Conservation (phyloP, 2,329 filamentous ascomycete species). For the Aureobasidium subglaciale region DNA sequence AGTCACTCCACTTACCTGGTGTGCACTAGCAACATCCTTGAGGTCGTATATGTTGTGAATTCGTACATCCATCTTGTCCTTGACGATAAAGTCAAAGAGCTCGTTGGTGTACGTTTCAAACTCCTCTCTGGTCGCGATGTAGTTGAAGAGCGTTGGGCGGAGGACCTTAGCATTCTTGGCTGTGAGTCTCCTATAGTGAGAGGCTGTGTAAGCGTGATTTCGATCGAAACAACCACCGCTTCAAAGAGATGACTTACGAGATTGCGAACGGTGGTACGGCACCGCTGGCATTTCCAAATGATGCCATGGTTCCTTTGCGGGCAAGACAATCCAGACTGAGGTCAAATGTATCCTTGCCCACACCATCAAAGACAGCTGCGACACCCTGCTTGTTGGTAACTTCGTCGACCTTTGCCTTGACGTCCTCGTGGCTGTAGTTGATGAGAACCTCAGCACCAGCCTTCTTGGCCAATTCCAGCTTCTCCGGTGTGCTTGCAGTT, state of each 20-base stretch:
- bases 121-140: slow-evolving; percentile 63
- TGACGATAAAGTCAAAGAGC: slow-evolving; percentile 64
- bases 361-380: slow-evolving; percentile 75
- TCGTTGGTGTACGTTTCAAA: slow-evolving; percentile 63
- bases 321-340: slow-evolving; percentile 65
- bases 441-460: slow-evolving; percentile 67
- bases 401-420: slow-evolving; percentile 55
- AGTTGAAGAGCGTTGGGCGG: slow-evolving; percentile 66
- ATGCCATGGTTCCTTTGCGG: slow-evolving; percentile 68
- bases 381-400: slow-evolving; percentile 68
- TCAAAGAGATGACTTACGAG: slow-evolving; percentile 45
- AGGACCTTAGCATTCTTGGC: slow-evolving; percentile 72
- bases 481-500: slow-evolving; percentile 66
- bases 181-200: slow-evolving; percentile 43
- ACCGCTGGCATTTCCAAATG: slow-evolving; percentile 77
- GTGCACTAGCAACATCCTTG: slow-evolving; percentile 63
- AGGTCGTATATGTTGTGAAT: slow-evolving; percentile 74
- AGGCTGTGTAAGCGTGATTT: not conserved
- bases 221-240: slow-evolving; percentile 15
- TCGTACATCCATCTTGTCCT: slow-evolving; percentile 62
- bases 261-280: slow-evolving; percentile 64
- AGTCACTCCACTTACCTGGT: slow-evolving; percentile 40
- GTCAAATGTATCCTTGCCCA: slow-evolving; percentile 81
- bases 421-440: slow-evolving; percentile 57
- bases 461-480: slow-evolving; percentile 60